Conservation (phyloP, 805 yeast species). For the Ogataea kodamae region DNA sequence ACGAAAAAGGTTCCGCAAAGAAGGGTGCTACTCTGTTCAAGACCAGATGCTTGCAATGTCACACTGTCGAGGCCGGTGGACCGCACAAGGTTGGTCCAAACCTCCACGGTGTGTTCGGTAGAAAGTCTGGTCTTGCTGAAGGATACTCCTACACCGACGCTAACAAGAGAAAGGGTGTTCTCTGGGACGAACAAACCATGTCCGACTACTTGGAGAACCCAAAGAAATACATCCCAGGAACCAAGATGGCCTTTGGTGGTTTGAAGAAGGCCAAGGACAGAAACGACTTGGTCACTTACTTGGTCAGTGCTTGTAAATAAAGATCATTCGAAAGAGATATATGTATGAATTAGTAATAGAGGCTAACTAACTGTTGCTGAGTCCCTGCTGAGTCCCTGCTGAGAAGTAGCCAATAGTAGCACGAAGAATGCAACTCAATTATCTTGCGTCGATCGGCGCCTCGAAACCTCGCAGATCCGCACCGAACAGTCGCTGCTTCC, state of each 20-base stretch:
- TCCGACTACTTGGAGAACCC: conserved; percentile 97
- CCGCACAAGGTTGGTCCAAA: conserved; percentile 99
- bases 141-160: conserved; percentile 98
- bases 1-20: conserved; percentile 59
- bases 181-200: conserved; percentile 85
- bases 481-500: conserved; percentile 67
- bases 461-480: conserved; percentile 30
- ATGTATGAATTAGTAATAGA: conserved; percentile 10
- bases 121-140: conserved; percentile 85
- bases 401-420: conserved; percentile 10
- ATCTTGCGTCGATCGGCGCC: conserved; percentile 15
- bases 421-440: conserved; percentile 2
- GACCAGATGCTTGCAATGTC: conserved; percentile 99
- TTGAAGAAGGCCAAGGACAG: conserved; percentile 98
- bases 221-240: conserved; percentile 99
- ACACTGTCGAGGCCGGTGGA: conserved; percentile 93
- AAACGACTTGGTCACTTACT: conserved; percentile 91
- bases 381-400: not conserved
- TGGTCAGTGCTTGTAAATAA: conserved; percentile 52
- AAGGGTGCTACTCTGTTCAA: conserved; percentile 98
- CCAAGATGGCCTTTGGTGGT: conserved; percentile 99
- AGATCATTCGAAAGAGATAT: conserved; percentile 1
- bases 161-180: conserved; percentile 91
- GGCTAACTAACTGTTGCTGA: conserved; percentile 5
- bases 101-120: conserved; percentile 90